Conservation (phyloP, 2,329 filamentous ascomycete species). For the Alternaria viburni region DNA sequence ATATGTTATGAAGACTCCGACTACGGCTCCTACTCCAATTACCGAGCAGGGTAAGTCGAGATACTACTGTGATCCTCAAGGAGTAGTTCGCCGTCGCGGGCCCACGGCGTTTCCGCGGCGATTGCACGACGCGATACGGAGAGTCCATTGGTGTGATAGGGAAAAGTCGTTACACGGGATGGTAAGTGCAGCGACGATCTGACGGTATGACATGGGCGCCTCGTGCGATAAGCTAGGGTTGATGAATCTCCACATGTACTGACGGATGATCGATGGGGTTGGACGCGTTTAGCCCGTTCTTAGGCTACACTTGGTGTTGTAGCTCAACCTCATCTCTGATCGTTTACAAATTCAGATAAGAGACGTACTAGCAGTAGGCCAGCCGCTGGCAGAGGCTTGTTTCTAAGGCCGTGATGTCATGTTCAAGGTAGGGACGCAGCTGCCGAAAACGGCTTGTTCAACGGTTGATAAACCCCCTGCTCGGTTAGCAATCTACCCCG, state of each 20-base stretch:
- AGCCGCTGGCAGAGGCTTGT: conserved; percentile 1
- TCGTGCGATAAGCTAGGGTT: conserved; percentile 7
- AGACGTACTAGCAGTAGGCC: not conserved
- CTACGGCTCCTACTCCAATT: conserved; percentile 2
- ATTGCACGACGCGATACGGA: not conserved
- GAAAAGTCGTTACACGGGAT: not conserved
- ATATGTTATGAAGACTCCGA: not conserved
- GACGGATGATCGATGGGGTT: not conserved
- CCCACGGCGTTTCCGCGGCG: conserved; percentile 8
- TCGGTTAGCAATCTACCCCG: conserved; percentile 13
- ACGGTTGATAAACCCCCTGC: conserved; percentile 8
- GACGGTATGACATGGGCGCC: not conserved
- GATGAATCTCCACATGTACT: not conserved
- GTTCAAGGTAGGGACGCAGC: not conserved
- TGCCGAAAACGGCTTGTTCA: conserved; percentile 5
- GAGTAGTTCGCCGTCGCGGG: not conserved
- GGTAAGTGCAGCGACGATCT: conserved; percentile 3
- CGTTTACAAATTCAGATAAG: not conserved
- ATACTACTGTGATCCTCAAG: not conserved
- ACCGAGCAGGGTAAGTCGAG: not conserved
- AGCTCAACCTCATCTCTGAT: not conserved
- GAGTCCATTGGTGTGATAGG: conserved; percentile 7
- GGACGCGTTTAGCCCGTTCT: too few species aligned
- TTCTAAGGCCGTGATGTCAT: conserved; percentile 8
- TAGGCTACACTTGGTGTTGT: not conserved